A percentile compares a stretch with the other conserved stretches of the same genome.
phyloP scores from a whole-genome alignment of 2,329 filamentous ascomycete genomes.

The Curvularia eragrostidis region DNA sequence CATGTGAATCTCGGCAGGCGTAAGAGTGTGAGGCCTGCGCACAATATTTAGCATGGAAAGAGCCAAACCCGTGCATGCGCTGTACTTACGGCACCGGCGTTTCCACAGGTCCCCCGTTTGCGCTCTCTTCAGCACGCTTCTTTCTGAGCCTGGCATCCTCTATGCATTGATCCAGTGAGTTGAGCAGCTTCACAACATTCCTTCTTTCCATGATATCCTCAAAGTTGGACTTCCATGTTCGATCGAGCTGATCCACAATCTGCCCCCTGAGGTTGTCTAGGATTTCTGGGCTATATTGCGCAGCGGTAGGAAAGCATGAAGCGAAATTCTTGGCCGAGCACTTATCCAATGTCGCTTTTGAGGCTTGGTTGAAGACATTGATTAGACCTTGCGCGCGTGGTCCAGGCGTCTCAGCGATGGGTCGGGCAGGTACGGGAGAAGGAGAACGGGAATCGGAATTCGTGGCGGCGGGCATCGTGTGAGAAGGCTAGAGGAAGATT shows the following conservation, averaged over 20 bases:
- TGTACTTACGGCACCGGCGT: conserved; percentile 56
- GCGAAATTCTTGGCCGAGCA: conserved; percentile 68
- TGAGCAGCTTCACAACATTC: conserved; percentile 63
- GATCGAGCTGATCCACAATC: conserved; percentile 64
- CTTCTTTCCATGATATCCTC: conserved; percentile 65
- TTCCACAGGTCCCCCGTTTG: conserved; percentile 46
- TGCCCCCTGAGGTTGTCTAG: conserved; percentile 65
- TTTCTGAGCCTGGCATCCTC: conserved; percentile 64
- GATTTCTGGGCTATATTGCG: conserved; percentile 62
- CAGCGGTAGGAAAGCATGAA: conserved; percentile 68
- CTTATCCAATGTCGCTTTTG: conserved; percentile 65
- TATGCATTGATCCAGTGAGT: conserved; percentile 66
- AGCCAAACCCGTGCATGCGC: neutral
- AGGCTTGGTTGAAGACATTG: conserved; percentile 66
- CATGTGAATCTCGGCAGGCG: conserved; percentile 62
- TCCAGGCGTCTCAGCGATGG: conserved; percentile 62
- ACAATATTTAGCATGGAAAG: neutral
- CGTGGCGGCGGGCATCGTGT: conserved; percentile 42
- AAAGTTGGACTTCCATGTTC: conserved; percentile 64
- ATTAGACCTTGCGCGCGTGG: conserved; percentile 66
- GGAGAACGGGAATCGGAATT: conserved; percentile 50
- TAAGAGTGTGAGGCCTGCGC: conserved; percentile 63
- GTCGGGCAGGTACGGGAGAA: conserved; percentile 61
- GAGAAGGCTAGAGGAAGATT: no score
- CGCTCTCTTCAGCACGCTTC: conserved; percentile 50